Evolutionary conservation across 2,329 filamentous ascomycete species (phyloP), one percentile per base, ranked within the genome.

Genomic region (Penicillium crustosum): DNA sequence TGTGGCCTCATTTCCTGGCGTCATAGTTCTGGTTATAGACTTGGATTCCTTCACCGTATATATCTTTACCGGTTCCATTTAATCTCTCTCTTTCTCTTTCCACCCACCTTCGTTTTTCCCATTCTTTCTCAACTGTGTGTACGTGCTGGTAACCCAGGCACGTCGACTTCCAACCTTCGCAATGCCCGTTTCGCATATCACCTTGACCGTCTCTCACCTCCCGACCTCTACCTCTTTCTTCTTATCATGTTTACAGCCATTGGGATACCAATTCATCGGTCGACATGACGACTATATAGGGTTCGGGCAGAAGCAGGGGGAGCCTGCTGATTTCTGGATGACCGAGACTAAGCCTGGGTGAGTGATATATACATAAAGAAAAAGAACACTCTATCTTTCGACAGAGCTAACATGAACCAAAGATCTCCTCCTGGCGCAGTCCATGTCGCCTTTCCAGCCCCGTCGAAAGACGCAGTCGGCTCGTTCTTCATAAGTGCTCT

Each of bases 211-310:
- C 70, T 87, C 86, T 60, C 87, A 93, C 74, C 85, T 96, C 53
- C 85, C 91, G 54, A 86, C 87, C 36, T 89, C 91, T 4, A 86
- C 89, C 49, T 94, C 91, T 8, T 96, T 95, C 79, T 96, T 91
- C 75, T 84, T 92, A 23, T 84, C 89, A 61, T 82, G 91, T 63
- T 82, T 91, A 8, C 90, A 93, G 66, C 89, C 90, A 4, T 82
- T 96, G 23, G 89, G 89, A 38, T 86, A 95, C 61, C 83, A 83
- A 60, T 95, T 87, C 71, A 82, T 91, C 61, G 84, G 83, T 55
- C 79, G 83, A 58, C 80, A 83, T 70, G 83, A 84, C 51, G 80
- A 84, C 61, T 84, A 84, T 53, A 82, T 87, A 62, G 85, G 83
- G 6, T 82, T 87, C 64, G 85, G 85, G 25, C 80, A 85, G 55